A percentile compares a stretch with the other conserved stretches of the same genome.
Evolutionary conservation across 768 basidiomycete species (phyloP).

Genomic region (Crepidotus variabilis): DNA sequence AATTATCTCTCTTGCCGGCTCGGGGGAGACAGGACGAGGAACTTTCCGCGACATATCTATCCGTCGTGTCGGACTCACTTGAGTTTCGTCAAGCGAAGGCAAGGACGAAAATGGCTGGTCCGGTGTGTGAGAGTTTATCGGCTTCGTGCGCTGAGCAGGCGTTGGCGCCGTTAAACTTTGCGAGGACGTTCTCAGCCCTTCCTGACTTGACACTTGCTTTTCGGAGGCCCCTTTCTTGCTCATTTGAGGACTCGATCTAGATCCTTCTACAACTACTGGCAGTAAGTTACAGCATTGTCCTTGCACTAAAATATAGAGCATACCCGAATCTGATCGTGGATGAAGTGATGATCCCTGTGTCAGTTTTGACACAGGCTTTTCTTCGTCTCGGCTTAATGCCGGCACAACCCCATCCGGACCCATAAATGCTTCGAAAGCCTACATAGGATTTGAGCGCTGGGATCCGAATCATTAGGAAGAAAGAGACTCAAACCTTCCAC

Average conservation of each 20-base stretch:
- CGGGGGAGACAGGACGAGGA: slow-evolving; percentile 37
- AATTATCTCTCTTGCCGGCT: slow-evolving; percentile 22
- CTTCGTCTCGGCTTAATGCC: neutral
- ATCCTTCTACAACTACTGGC: neutral
- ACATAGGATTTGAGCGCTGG: neutral
- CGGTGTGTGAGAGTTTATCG: slow-evolving; percentile 6
- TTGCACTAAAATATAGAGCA: too few species aligned
- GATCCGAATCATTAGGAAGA: neutral
- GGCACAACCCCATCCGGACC: neutral
- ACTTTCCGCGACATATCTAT: slow-evolving; percentile 38
- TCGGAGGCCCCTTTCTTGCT: neutral
- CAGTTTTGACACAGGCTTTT: neutral
- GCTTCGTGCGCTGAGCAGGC: slow-evolving; percentile 26
- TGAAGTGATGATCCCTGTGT: neutral
- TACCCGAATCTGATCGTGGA: too few species aligned
- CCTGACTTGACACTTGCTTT: too few species aligned
- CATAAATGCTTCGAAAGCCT: neutral
- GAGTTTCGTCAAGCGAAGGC: slow-evolving; percentile 15
- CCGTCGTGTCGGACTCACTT: slow-evolving; percentile 1
- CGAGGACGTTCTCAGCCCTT: slow-evolving; percentile 2
- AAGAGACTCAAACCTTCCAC: too few species aligned
- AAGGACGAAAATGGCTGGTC: slow-evolving; percentile 9
- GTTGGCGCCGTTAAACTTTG: slow-evolving; percentile 27
- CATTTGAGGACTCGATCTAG: slow-evolving; percentile 14
- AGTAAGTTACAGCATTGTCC: too few species aligned